These are phyloP conservation scores for Hyphopichia homilentoma DNA, from an alignment of 805 yeast genomes.

Conservation along the genomic window DNA sequence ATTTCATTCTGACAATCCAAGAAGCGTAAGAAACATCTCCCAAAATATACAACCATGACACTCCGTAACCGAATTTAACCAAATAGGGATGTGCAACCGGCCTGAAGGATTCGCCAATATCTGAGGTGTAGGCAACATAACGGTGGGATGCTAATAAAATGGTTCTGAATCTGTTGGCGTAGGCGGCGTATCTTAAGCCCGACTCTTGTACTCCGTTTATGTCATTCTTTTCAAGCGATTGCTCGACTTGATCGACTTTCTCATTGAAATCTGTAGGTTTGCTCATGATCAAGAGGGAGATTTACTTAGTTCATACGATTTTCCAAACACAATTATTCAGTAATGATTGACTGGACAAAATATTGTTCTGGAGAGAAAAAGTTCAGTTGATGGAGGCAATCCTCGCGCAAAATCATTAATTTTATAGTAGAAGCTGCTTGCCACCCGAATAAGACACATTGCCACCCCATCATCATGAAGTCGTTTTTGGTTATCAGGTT, in stretches of 20 bases:
- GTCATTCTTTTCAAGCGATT: slow-evolving; percentile 10
- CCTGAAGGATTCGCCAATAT: slow-evolving; percentile 81
- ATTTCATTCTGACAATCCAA: slow-evolving; percentile 66
- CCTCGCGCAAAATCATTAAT: no score
- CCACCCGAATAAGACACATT: no score
- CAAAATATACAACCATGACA: slow-evolving; percentile 71
- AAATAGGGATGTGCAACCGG: slow-evolving; percentile 70
- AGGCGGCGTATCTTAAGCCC: slow-evolving; percentile 71
- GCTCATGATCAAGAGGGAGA: no score
- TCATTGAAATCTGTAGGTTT: slow-evolving; percentile 1
- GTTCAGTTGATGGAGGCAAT: no score
- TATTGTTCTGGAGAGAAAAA: no score
- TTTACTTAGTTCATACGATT: no score
- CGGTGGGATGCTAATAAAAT: slow-evolving; percentile 70
- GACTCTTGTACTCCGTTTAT: slow-evolving; percentile 17
- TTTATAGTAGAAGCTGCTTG: no score
- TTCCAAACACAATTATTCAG: no score
- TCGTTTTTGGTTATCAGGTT: slow-evolving; percentile 24
- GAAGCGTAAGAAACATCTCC: slow-evolving; percentile 74
- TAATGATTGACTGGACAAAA: no score
- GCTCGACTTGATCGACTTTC: slow-evolving; percentile 4
- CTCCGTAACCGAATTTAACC: slow-evolving; percentile 65
- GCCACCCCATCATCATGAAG: no score
- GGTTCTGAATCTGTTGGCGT: slow-evolving; percentile 71
- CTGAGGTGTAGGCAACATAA: slow-evolving; percentile 83